Evolutionary conservation across 2,329 filamentous ascomycete species (phyloP).

Genomic region (Rachicladosporium sp.): DNA sequence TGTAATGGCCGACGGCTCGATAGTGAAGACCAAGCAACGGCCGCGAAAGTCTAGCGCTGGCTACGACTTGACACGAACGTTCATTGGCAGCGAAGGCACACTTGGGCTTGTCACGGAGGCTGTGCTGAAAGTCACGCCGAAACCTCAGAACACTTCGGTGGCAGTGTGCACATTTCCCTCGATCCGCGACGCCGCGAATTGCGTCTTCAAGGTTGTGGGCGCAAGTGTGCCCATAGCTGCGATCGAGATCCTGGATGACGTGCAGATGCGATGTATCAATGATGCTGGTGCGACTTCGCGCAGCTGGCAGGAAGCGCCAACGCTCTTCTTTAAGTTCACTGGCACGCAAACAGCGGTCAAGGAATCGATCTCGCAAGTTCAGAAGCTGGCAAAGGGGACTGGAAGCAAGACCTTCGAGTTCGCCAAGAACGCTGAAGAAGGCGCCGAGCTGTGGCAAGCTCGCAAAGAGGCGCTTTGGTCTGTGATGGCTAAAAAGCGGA

Average conservation of each 20-base stretch:
- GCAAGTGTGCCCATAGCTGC: slow-evolving; percentile 75
- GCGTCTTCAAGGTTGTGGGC: slow-evolving; percentile 66
- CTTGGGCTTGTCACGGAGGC: slow-evolving; percentile 85
- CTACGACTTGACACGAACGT: slow-evolving; percentile 80
- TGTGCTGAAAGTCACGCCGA: slow-evolving; percentile 72
- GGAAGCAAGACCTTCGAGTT: slow-evolving; percentile 59
- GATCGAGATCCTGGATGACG: slow-evolving; percentile 81
- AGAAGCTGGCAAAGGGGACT: slow-evolving; percentile 44
- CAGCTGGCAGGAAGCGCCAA: slow-evolving; percentile 56
- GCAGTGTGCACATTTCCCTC: slow-evolving; percentile 56
- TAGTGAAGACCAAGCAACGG: slow-evolving; percentile 79
- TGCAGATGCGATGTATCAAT: slow-evolving; percentile 70
- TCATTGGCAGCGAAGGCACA: slow-evolving; percentile 85
- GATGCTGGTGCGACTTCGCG: slow-evolving; percentile 50
- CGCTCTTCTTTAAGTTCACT: slow-evolving; percentile 64
- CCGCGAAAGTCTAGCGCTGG: slow-evolving; percentile 83
- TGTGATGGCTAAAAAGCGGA: slow-evolving; percentile 51
- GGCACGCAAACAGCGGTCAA: slow-evolving; percentile 58
- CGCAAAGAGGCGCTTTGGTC: slow-evolving; percentile 65
- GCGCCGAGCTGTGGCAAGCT: slow-evolving; percentile 60
- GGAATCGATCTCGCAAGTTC: slow-evolving; percentile 62
- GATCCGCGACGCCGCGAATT: slow-evolving; percentile 61
- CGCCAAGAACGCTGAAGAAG: slow-evolving; percentile 51
- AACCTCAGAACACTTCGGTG: slow-evolving; percentile 67
- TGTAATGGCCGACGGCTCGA: slow-evolving; percentile 76